Evolutionary conservation across 2,329 filamentous ascomycete species (phyloP), one percentile per base, ranked within the genome.

Genomic region (Claviceps digitariae): DNA sequence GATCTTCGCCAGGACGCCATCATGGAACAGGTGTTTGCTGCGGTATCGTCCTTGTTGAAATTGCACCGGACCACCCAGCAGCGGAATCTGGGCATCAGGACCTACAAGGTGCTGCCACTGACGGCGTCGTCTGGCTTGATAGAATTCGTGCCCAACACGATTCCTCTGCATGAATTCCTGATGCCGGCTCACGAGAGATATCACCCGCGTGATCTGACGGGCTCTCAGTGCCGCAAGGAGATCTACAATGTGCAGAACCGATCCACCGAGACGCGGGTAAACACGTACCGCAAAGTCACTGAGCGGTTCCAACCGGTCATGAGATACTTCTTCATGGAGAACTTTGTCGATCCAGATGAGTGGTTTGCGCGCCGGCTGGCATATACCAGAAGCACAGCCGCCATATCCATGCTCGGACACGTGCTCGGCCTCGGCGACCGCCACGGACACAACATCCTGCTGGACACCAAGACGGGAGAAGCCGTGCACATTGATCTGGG

Each of bases 1-100:
- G 91, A 98, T 65, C 78, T 99, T 13, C 86, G 94, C 9, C 93
- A 98, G 71, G 93, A 99, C 63, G 89, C 91, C 46, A 98, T 82
- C 74, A 99, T 99, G 94, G 94, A 98, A 68, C 93, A 99, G 69
- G 93, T 98, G 1, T 99, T 98, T 66, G 88, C 90, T 55, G 90
- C 95, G 68, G 93, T 96, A 23, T 97, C 90, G 54, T 87, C 87
- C 51, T 79, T 98, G 23, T 74, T 99, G 27, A 87, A 87, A 65
- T 84, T 87, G 49, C 90, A 97, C 66, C 84, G 88, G 53, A 79
- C 84, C 13, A 96, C 93, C 2, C 85, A 90, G 41, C 90, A 95
- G 64, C 84, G 93, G 6, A 87, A 87, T 58, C 75, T 99, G 12
- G 87, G 86, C 9, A 94, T 99, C 63, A 79, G 94, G 54, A 97